These are phyloP conservation scores for California macrophylla DNA, from an alignment of 441 rosid species.

Conservation along the genomic window DNA sequence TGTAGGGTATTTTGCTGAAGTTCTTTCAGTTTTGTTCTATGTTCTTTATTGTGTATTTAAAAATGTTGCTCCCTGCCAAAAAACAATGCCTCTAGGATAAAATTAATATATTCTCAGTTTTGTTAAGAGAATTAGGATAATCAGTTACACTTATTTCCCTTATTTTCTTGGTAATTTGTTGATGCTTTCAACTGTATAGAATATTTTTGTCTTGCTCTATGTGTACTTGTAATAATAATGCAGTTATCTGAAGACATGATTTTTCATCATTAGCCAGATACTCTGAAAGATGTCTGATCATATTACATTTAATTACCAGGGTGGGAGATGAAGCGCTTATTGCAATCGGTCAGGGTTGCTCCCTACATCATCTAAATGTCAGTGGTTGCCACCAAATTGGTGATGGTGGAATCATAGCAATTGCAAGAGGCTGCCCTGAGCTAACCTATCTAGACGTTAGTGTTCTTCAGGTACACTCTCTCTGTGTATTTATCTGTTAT, in stretches of 20 bases:
- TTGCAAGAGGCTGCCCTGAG: slow-evolving; percentile 74
- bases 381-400: slow-evolving; percentile 81
- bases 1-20: not conserved
- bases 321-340: slow-evolving; percentile 72
- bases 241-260: not conserved
- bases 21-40: not conserved
- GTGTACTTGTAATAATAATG: not conserved
- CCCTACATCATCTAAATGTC: slow-evolving; percentile 61
- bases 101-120: not conserved
- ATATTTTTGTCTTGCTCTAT: not conserved
- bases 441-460: slow-evolving; percentile 67
- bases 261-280: not conserved
- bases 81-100: not conserved
- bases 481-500: not conserved
- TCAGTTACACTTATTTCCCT: not conserved
- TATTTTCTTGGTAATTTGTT: not conserved
- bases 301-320: slow-evolving; percentile 29
- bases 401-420: slow-evolving; percentile 70
- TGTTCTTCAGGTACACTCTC: slow-evolving; percentile 58
- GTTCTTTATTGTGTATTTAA: not conserved
- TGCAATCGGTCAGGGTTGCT: slow-evolving; percentile 67
- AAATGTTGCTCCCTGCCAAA: too few relatives aligned
- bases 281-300: not conserved
- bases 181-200: not conserved
- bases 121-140: not conserved